Percentiles rank a stretch among this genome's conserved stretches.
Evolutionary conservation across 257 asterid species (phyloP).

Genomic region (Solanum infundibuliforme): DNA sequence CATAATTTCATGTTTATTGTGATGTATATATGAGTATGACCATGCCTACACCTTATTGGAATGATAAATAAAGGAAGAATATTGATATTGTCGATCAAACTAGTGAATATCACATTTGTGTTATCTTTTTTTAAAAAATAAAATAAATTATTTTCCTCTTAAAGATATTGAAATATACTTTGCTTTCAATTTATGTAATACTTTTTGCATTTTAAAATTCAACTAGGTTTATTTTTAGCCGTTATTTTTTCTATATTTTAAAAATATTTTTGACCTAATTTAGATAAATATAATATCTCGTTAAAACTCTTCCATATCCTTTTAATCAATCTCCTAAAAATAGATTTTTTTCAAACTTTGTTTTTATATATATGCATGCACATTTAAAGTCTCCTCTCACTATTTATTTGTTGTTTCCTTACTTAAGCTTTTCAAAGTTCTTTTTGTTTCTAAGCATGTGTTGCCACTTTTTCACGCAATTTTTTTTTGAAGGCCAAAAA

Average conservation of each 20-base stretch:
- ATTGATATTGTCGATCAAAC: neutral
- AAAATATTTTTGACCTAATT: neutral
- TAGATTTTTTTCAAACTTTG: neutral
- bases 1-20: neutral
- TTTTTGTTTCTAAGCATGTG: neutral
- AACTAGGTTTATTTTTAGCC: too few relatives aligned
- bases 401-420: neutral
- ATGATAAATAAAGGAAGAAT: neutral
- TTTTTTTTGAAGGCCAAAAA: neutral
- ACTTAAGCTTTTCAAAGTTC: neutral
- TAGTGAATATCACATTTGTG: neutral
- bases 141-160: too few relatives aligned
- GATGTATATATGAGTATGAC: neutral
- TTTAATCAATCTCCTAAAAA: neutral
- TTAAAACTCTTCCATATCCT: neutral
- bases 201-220: too few relatives aligned
- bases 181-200: too few relatives aligned
- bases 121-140: neutral
- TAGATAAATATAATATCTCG: neutral
- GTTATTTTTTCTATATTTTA: too few relatives aligned
- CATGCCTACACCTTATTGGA: neutral
- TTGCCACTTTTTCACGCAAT: neutral
- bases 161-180: too few relatives aligned
- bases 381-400: neutral
- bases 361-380: neutral